These are phyloP conservation scores for Diaporthe amygdali DNA, from an alignment of 2,329 filamentous ascomycete species.

Conservation along the genomic window DNA sequence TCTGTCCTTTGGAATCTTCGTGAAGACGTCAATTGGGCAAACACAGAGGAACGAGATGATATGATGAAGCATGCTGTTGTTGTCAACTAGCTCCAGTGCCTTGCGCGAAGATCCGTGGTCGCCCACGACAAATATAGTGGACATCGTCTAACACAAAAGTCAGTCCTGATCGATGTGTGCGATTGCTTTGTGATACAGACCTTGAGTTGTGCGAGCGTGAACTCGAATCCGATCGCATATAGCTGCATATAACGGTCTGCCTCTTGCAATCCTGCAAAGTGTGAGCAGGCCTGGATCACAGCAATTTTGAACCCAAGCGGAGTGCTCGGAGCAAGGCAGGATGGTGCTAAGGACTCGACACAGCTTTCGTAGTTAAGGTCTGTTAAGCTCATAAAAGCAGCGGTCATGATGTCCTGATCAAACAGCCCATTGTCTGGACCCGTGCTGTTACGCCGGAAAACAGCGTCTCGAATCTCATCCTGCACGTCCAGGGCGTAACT, in stretches of 20 bases:
- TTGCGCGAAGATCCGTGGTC: constrained; percentile 47
- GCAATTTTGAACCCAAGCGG: constrained; percentile 67
- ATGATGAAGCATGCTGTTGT: constrained; percentile 51
- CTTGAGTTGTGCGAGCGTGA: constrained; percentile 62
- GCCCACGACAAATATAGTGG: constrained; percentile 41
- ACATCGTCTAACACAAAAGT: constrained; percentile 39
- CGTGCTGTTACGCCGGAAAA: constrained; percentile 60
- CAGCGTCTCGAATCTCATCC: constrained; percentile 69
- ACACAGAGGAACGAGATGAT: constrained; percentile 64
- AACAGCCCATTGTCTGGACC: constrained; percentile 55
- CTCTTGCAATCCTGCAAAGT: constrained; percentile 62
- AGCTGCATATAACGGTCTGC: constrained; percentile 57
- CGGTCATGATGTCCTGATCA: constrained; percentile 69
- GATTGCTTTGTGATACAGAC: constrained; percentile 40
- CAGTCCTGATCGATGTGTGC: background rate
- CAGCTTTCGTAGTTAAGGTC: constrained; percentile 66
- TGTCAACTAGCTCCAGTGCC: constrained; percentile 43
- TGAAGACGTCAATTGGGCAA: constrained; percentile 55
- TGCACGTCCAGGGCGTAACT: constrained; percentile 74
- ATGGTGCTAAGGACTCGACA: constrained; percentile 60
- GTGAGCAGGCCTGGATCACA: constrained; percentile 65
- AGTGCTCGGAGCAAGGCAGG: constrained; percentile 61
- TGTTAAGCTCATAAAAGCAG: constrained; percentile 68
- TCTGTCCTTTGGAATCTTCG: constrained; percentile 41
- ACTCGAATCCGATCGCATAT: constrained; percentile 59